Evolutionary conservation across 1,139 yeast genomes (phyloP).

Genomic region (Kluyveromyces sp.): DNA sequence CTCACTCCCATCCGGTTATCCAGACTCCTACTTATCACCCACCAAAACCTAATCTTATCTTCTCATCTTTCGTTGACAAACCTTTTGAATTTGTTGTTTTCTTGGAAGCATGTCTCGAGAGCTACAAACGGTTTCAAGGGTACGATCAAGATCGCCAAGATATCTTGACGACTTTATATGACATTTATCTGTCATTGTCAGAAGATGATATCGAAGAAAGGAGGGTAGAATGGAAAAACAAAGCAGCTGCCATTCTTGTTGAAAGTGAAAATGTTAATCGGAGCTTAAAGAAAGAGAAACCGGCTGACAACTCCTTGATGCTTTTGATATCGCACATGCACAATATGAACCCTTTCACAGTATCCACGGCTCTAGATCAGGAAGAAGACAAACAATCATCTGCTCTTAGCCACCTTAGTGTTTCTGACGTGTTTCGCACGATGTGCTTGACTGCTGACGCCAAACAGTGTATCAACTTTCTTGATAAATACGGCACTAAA

Average conservation of each 20-base stretch:
- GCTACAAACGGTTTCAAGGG: constrained; percentile 73
- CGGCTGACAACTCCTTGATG: constrained; percentile 53
- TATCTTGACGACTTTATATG: constrained; percentile 70
- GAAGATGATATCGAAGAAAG: constrained; percentile 35
- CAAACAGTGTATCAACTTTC: constrained; percentile 47
- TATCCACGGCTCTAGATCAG: constrained; percentile 39
- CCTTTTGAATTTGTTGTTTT: constrained; percentile 90
- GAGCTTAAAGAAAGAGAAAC: constrained; percentile 9
- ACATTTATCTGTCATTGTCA: constrained; percentile 66
- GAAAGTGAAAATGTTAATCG: constrained; percentile 32
- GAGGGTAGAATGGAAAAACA: constrained; percentile 49
- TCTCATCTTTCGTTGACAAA: constrained; percentile 76
- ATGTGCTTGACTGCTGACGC: constrained; percentile 55
- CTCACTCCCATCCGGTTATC: constrained; percentile 4
- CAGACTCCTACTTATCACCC: constrained; percentile 71
- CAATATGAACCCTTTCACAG: constrained; percentile 34
- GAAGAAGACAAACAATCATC: constrained; percentile 25
- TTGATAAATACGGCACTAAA: constrained; percentile 52
- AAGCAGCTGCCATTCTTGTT: constrained; percentile 50
- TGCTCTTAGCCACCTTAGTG: constrained; percentile 27
- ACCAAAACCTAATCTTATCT: constrained; percentile 82
- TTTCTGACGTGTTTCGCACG: constrained; percentile 60
- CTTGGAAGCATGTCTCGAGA: constrained; percentile 81
- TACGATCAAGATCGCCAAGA: constrained; percentile 61
- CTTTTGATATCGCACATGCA: constrained; percentile 63